Evolutionary conservation across 495 filamentous ascomycete genomes (phyloP), one percentile per base, ranked within the genome.

Genomic region (Aspergillus conjunctus): DNA sequence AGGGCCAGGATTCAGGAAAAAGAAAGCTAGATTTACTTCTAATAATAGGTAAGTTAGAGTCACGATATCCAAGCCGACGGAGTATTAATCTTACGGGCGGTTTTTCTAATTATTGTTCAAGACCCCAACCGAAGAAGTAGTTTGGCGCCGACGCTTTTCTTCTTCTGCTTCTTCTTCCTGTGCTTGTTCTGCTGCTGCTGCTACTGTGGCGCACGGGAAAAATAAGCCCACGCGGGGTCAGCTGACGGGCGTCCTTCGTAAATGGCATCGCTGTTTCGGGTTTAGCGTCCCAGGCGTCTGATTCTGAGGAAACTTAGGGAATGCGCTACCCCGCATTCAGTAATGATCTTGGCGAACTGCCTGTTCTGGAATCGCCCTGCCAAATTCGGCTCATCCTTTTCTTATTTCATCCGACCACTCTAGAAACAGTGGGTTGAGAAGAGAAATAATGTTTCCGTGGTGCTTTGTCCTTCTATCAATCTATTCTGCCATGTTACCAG

Each of bases 261-360:
- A 44, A 46, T 14, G 34, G 11, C n/a, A 26, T 11, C 33, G 11
- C 61, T 51, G 58, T 32, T 62, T 60, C 14, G n/a, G 55, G 64
- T n/a, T 32, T 67, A 53, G 58, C 34, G 30, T 26, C 22, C 17
- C 26, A 26, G 26, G 5, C 26, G 26, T 26, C 5, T 26, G 26
- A 26, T 26, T 26, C 26, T 2, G 26, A 5, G 26, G 5, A 26
- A 26, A 34, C 7, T 17, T 30, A n/a, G 37, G 52, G 57, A 21
- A 45, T 41, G 54, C 62, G 53, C 59, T 61, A 63, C 66, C 66
- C 66, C 66, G 63, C 66, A 68, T 66, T 41, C 46, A 64, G 66
- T 64, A 68, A 68, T 63, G 33, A 44, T 50, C 56, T 53, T 51
- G 57, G 49, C 46, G 45, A 59, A 58, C 10, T 59, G 39, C 54